A percentile compares a stretch with the other conserved stretches of the same genome.
These are phyloP conservation scores for Petunia hybrid DNA, from an alignment of 305 asterid genomes.

Conservation along the genomic window DNA sequence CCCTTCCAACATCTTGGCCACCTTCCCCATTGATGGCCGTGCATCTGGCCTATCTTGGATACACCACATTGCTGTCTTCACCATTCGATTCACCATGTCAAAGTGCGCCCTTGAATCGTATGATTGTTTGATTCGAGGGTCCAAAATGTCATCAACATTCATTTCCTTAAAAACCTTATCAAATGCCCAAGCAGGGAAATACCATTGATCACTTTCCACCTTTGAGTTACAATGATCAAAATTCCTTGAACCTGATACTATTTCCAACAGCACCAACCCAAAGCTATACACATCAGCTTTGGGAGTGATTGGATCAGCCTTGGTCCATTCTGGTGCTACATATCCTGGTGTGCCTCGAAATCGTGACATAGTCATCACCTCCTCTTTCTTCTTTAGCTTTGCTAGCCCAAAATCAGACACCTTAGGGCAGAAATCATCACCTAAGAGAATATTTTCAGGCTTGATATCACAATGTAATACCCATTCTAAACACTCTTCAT, in stretches of 20 bases:
- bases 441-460: conserved; percentile 87
- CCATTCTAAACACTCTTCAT: conserved; percentile 96
- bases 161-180: conserved; percentile 74
- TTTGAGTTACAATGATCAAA: conserved; percentile 52
- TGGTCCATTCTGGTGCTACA: conserved; percentile 84
- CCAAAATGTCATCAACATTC: conserved; percentile 75
- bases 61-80: conserved; percentile 92
- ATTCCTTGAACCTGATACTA: conserved; percentile 75
- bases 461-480: conserved; percentile 90
- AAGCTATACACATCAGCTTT: conserved; percentile 89
- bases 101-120: conserved; percentile 67
- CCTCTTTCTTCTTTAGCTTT: conserved; percentile 82
- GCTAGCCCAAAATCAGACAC: conserved; percentile 93
- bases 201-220: conserved; percentile 76
- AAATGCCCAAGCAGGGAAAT: conserved; percentile 80
- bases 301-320: conserved; percentile 66
- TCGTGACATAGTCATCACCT: conserved; percentile 61
- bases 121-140: conserved; percentile 60
- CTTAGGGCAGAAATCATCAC: conserved; percentile 91
- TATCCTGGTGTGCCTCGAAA: conserved; percentile 84
- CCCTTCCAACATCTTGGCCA: conserved; percentile 93
- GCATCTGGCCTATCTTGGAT: conserved; percentile 77
- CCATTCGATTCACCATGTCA: conserved; percentile 77
- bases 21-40: conserved; percentile 97
- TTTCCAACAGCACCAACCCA: conserved; percentile 77